Evolutionary conservation across 2,329 filamentous ascomycete genomes (phyloP).

Genomic region (Thermochaetoides dissita): DNA sequence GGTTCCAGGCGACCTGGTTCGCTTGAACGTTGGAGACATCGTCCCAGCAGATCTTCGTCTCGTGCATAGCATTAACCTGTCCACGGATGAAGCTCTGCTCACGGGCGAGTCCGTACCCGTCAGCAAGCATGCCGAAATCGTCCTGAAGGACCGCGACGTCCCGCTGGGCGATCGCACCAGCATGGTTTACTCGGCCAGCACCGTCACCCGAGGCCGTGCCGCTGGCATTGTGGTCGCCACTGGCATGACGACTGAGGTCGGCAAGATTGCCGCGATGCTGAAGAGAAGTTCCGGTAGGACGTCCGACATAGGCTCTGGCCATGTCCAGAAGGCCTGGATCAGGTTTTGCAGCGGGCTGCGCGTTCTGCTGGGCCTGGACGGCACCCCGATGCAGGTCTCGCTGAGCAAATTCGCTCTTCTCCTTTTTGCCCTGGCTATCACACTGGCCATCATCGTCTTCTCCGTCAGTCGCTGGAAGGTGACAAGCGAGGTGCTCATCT

Average conservation of each 20-base stretch:
- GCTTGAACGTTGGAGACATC: slow-evolving; percentile 50
- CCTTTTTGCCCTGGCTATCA: slow-evolving; percentile 43
- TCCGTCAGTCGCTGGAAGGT: slow-evolving; percentile 25
- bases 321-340: slow-evolving; percentile 10
- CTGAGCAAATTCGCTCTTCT: slow-evolving; percentile 53
- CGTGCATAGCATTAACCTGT: slow-evolving; percentile 55
- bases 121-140: slow-evolving; percentile 47
- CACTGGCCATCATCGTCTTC: slow-evolving; percentile 29
- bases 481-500: slow-evolving; percentile 33
- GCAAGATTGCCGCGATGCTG: slow-evolving; percentile 41
- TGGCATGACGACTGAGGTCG: slow-evolving; percentile 48
- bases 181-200: slow-evolving; percentile 57
- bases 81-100: slow-evolving; percentile 61
- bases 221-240: slow-evolving; percentile 55
- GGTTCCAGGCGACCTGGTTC: slow-evolving; percentile 53
- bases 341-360: slow-evolving; percentile 17
- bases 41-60: slow-evolving; percentile 56
- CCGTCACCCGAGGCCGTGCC: slow-evolving; percentile 56
- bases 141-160: slow-evolving; percentile 35
- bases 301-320: slow-evolving; percentile 22
- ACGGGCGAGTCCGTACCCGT: slow-evolving; percentile 62
- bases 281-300: slow-evolving; percentile 30
- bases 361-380: slow-evolving; percentile 35
- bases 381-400: slow-evolving; percentile 54
- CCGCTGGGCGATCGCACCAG: slow-evolving; percentile 57